Conservation (phyloP, 345 rosid species). For the Litchi chinensis region DNA sequence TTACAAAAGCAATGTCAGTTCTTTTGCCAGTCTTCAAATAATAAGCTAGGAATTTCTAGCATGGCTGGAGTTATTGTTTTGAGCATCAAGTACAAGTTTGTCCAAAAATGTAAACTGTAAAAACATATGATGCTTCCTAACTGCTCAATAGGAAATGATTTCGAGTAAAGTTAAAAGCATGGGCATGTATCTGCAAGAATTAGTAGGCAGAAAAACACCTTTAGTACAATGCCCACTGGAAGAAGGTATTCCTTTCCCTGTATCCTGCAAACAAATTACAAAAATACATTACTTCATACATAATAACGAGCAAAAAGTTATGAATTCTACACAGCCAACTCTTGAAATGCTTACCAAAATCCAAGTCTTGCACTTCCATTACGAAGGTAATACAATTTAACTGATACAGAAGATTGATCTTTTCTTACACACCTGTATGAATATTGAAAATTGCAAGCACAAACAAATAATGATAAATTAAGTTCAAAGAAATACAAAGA, state of each 20-base stretch:
- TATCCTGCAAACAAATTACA: conserved; percentile 55
- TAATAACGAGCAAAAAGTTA: background rate
- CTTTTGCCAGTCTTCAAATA: background rate
- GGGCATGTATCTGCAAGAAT: background rate
- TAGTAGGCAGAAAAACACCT: conserved; percentile 50
- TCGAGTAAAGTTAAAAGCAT: background rate
- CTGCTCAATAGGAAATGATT: background rate
- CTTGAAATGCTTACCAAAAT: conserved; percentile 70
- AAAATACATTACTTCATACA: background rate
- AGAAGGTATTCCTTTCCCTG: conserved; percentile 85
- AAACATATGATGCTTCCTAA: background rate
- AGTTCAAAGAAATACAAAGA: conserved; percentile 7
- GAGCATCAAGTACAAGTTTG: background rate
- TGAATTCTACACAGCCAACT: conserved; percentile 1
- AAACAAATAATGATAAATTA: background rate
- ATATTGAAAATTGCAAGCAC: conserved; percentile 12
- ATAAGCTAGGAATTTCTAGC: background rate
- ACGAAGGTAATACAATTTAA: conserved; percentile 81
- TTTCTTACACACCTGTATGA: conserved; percentile 82
- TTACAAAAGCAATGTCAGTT: background rate
- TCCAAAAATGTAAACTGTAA: background rate
- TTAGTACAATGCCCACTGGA: conserved; percentile 86
- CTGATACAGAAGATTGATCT: conserved; percentile 75
- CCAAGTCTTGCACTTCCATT: conserved; percentile 97
- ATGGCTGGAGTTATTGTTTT: background rate